Evolutionary conservation across 192 early-diverging fungal species (phyloP), one percentile per base, ranked within the genome.

Genomic region (Coemansia sp.): DNA sequence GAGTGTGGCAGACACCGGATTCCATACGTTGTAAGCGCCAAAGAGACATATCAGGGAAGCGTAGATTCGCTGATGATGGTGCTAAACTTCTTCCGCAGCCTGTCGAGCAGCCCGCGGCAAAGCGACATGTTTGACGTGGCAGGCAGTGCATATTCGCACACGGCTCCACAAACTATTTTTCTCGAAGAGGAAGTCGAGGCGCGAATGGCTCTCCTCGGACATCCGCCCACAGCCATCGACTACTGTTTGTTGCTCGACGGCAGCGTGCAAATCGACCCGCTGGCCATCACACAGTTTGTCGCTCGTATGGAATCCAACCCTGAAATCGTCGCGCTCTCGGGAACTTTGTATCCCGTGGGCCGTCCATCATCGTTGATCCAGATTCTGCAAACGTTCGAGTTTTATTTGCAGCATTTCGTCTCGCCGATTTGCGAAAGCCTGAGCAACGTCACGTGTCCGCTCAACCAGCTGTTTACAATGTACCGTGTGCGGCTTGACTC

Each of bases 21-120:
- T 8, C 93, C 95, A 1, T 97, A 93, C 64, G 88, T 97, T 56
- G 92, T 99, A 9, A 86, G 94, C 5, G 95, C 88, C 61, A 99
- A 99, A 76, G 77, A 80, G 40, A 42, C 68, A 23, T 62, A 62
- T 55, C 72, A 74, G 61, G 77, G 77, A 11, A 48, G 62, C 12
- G 72, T 74, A 6, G 77, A 80, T 49, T 68, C 77, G 68, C 68
- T 80, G 58, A 80, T 80, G 77, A 70, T 80, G 68, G 65, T 74
- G 54, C 68, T 74, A 11, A 68, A 67, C 64, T 66, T 74, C 21
- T 80, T 80, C 61, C 71, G 77, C 46, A 79, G 64, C 61, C 17
- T 76, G 57, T 46, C 28, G 44, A 56, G 46, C 67, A 54, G 46
- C 67, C 36, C 37, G 31, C 60, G 54, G 15, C 64, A 20, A 23